phyloP scores from a whole-genome alignment of 257 asterid genomes.

The Solanum chmielewskii region DNA sequence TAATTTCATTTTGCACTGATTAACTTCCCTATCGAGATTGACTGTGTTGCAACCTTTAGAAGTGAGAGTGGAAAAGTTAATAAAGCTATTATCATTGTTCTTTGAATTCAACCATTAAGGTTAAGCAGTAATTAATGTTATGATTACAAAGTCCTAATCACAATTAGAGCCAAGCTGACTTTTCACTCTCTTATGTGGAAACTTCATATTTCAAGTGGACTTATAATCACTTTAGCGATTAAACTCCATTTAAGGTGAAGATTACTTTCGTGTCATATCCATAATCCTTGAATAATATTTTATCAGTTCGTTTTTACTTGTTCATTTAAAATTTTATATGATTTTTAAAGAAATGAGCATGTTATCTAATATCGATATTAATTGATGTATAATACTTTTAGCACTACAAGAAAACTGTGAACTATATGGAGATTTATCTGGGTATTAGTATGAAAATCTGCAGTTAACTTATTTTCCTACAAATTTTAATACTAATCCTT shows the following conservation, averaged over 20 bases:
- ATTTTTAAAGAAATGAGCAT: background rate
- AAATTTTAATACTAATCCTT: no score
- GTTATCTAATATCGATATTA: background rate
- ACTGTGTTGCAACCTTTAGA: constrained; percentile 2
- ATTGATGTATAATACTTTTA: background rate
- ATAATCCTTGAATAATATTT: background rate
- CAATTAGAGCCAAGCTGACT: constrained; percentile 30
- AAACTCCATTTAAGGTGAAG: constrained; percentile 22
- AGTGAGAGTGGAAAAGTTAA: background rate
- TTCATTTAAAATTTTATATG: background rate
- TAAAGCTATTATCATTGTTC: constrained; percentile 1
- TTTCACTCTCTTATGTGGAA: constrained; percentile 4
- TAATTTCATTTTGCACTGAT: background rate
- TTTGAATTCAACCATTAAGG: constrained; percentile 10
- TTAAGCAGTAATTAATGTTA: constrained; percentile 6
- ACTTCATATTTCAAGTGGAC: constrained; percentile 19
- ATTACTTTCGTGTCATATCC: constrained; percentile 2
- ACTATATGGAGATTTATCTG: no score
- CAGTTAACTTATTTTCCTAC: no score
- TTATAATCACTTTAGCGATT: constrained; percentile 15
- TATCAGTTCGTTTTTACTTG: background rate
- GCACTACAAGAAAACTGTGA: no score
- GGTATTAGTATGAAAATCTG: no score
- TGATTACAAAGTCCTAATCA: constrained; percentile 22
- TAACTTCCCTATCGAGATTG: background rate